These are phyloP conservation scores for Colletotrichum sp. DNA, from an alignment of 2,329 filamentous ascomycete species.

Conservation along the genomic window DNA sequence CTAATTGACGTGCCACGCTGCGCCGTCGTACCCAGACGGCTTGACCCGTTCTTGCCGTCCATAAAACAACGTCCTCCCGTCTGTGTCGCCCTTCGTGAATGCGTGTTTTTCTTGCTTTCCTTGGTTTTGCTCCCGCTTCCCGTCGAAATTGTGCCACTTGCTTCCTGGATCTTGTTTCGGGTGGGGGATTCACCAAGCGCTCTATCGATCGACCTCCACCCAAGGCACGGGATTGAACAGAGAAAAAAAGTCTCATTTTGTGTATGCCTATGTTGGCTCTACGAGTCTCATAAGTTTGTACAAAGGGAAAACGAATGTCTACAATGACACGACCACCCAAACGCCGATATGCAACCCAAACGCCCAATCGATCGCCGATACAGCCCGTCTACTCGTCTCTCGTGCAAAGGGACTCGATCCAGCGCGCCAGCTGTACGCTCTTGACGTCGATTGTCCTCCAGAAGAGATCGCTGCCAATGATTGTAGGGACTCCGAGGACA, in stretches of 20 bases:
- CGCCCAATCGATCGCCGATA: background rate
- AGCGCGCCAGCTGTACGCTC: constrained; percentile 49
- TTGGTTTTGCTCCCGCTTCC: background rate
- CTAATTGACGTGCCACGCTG: background rate
- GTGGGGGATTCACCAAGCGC: background rate
- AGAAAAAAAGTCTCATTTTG: background rate
- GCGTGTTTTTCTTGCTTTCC: background rate
- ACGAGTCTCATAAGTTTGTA: background rate
- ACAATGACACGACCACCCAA: background rate
- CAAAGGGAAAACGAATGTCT: background rate
- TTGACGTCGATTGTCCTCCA: constrained; percentile 61
- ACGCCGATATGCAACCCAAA: background rate
- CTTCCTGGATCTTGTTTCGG: background rate
- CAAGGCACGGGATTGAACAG: background rate
- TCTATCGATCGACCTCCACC: background rate
- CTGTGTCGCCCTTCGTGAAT: background rate
- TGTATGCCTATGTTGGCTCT: background rate
- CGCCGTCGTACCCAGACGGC: background rate
- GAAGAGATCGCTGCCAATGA: constrained; percentile 65
- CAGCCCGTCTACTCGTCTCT: background rate
- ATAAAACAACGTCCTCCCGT: background rate
- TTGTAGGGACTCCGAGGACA: constrained; percentile 37
- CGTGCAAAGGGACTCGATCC: constrained; percentile 43
- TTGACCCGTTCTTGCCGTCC: background rate
- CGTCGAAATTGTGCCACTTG: background rate